Conservation (phyloP, 2,329 filamentous ascomycete species). For the Colletotrichum karsti region DNA sequence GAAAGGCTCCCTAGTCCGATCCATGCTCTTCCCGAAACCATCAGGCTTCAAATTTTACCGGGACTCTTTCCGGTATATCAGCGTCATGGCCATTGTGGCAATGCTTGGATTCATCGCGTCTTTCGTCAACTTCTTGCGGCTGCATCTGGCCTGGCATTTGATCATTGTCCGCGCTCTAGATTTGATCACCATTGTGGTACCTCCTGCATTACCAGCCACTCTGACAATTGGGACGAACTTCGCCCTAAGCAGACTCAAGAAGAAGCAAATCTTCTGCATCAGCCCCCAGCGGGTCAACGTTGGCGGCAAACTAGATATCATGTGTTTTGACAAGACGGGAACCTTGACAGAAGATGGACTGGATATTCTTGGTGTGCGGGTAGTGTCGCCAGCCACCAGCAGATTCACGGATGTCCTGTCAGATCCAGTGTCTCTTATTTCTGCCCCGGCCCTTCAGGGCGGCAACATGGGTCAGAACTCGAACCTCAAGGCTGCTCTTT, state of each 20-base stretch:
- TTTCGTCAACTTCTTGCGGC: constrained; percentile 89
- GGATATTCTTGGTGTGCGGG: constrained; percentile 88
- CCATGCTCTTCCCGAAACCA: constrained; percentile 98
- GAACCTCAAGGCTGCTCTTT: constrained; percentile 70
- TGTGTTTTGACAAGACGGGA: constrained; percentile 99
- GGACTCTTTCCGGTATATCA: constrained; percentile 97
- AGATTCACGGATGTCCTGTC: constrained; percentile 81
- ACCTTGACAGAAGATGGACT: constrained; percentile 96
- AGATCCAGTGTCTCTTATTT: constrained; percentile 68
- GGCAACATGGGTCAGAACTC: constrained; percentile 2
- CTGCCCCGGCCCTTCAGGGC: constrained; percentile 37
- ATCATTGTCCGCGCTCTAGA: constrained; percentile 94
- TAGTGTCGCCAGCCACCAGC: constrained; percentile 70
- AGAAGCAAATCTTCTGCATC: constrained; percentile 95
- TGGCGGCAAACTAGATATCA: constrained; percentile 91
- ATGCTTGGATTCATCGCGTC: constrained; percentile 88
- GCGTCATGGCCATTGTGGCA: constrained; percentile 92
- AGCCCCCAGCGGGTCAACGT: constrained; percentile 98
- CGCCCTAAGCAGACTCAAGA: constrained; percentile 84
- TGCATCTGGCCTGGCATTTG: constrained; percentile 85
- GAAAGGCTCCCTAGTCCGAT: constrained; percentile 93
- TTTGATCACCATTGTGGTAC: constrained; percentile 96
- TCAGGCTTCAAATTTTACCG: constrained; percentile 99
- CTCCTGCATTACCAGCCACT: constrained; percentile 92
- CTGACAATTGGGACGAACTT: constrained; percentile 97